Percentiles rank a stretch among this genome's conserved stretches.
Evolutionary conservation across 176 grass and related monocot species (phyloP).

Genomic region (Carex kokanica): DNA sequence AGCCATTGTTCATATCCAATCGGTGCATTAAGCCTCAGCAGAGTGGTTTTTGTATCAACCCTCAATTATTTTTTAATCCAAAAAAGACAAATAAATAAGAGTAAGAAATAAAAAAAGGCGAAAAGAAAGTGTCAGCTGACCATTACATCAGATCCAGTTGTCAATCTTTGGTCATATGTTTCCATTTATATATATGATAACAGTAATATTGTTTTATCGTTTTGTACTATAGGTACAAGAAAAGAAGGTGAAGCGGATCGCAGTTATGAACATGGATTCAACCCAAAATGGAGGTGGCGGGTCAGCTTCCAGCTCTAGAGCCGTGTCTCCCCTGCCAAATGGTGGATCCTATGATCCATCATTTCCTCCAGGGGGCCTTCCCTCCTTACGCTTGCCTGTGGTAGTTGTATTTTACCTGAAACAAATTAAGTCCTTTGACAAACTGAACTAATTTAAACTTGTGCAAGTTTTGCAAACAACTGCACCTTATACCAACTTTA

Average conservation of each 20-base stretch:
- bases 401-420: constrained; percentile 62
- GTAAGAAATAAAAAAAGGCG: background rate
- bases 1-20: background rate
- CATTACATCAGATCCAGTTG: background rate
- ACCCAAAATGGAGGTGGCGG: constrained; percentile 42
- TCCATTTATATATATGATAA: background rate
- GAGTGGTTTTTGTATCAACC: background rate
- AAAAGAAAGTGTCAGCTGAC: background rate
- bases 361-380: constrained; percentile 68
- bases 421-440: background rate
- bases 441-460: background rate
- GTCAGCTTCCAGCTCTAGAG: constrained; percentile 42
- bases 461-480: background rate
- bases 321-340: constrained; percentile 59
- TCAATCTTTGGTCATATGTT: background rate
- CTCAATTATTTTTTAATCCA: background rate
- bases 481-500: background rate
- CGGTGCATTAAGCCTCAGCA: background rate
- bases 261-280: constrained; percentile 66
- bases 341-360: constrained; percentile 43
- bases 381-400: constrained; percentile 71
- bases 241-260: constrained; percentile 80
- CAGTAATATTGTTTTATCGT: background rate
- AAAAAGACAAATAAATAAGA: background rate
- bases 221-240: constrained; percentile 65